These are phyloP conservation scores for Apiospora kogelbergensis DNA, from an alignment of 2,329 filamentous ascomycete species.

Conservation along the genomic window DNA sequence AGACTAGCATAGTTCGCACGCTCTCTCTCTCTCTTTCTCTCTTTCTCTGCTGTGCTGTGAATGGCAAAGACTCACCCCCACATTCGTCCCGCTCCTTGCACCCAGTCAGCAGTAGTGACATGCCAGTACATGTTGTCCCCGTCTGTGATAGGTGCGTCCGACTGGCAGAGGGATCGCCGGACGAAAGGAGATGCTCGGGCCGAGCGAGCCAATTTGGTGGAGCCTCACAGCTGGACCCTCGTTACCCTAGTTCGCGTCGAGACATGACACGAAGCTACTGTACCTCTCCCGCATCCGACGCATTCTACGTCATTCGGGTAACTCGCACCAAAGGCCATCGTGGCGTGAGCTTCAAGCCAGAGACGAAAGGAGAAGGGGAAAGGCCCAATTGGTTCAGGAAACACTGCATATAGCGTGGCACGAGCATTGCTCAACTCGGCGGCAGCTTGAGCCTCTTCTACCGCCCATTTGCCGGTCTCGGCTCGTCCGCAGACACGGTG, in stretches of 20 bases:
- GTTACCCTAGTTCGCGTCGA: background rate
- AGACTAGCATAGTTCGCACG: no score
- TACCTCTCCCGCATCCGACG: background rate
- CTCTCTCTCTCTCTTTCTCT: no score
- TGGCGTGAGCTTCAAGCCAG: background rate
- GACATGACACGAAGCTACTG: background rate
- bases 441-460: background rate
- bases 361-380: no score
- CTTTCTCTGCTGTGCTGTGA: background rate
- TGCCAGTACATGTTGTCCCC: background rate
- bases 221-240: slow-evolving; percentile 5
- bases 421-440: background rate
- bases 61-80: background rate
- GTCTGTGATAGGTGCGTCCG: background rate
- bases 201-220: slow-evolving; percentile 11
- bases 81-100: background rate
- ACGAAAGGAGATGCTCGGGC: slow-evolving; percentile 10
- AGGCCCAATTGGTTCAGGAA: background rate
- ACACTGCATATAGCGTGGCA: background rate
- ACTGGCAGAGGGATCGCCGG: background rate
- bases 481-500: background rate
- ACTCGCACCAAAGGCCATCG: background rate
- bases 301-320: background rate
- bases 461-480: background rate
- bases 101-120: background rate